Conservation (phyloP, 352 stramenopile genomes). For the Sclerospora graminicola region DNA sequence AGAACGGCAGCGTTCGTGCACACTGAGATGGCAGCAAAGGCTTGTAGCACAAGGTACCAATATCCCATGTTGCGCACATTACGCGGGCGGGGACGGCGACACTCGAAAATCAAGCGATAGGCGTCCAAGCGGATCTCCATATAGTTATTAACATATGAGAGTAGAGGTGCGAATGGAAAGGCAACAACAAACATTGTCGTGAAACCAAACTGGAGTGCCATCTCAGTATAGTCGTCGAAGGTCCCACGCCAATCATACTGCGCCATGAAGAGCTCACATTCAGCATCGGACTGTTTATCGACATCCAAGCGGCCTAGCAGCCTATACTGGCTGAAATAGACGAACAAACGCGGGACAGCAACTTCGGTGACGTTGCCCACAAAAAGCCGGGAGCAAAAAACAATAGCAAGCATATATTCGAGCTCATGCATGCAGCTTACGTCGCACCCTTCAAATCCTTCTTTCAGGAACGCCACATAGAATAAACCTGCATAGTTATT, state of each 20-base stretch:
- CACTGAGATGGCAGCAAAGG: conserved; percentile 85
- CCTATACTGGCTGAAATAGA: conserved; percentile 58
- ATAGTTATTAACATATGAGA: conserved; percentile 89
- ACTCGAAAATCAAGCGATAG: conserved; percentile 77
- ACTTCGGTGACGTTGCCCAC: conserved; percentile 74
- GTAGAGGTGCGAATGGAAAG: conserved; percentile 88
- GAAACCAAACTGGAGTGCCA: conserved; percentile 84
- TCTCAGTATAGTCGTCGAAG: conserved; percentile 92
- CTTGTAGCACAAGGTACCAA: conserved; percentile 87
- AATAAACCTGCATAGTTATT: conserved; percentile 93
- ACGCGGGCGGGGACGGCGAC: conserved; percentile 64
- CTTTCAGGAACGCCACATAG: conserved; percentile 90
- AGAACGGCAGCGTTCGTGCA: conserved; percentile 90
- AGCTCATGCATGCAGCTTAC: conserved; percentile 84
- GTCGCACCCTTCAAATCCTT: conserved; percentile 56
- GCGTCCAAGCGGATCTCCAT: conserved; percentile 89
- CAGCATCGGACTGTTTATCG: conserved; percentile 41
- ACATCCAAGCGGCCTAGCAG: conserved; percentile 44
- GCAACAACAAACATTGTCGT: conserved; percentile 87
- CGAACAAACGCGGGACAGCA: conserved; percentile 59
- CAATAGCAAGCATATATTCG: conserved; percentile 84
- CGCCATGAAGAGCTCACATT: conserved; percentile 68
- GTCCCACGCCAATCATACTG: conserved; percentile 78
- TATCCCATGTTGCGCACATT: conserved; percentile 85
- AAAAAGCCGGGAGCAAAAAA: conserved; percentile 86